A percentile compares a stretch with the other conserved stretches of the same genome.
Evolutionary conservation across 148 eudicot genomes (phyloP).

Genomic region (Amaranthus hypochondriacus): DNA sequence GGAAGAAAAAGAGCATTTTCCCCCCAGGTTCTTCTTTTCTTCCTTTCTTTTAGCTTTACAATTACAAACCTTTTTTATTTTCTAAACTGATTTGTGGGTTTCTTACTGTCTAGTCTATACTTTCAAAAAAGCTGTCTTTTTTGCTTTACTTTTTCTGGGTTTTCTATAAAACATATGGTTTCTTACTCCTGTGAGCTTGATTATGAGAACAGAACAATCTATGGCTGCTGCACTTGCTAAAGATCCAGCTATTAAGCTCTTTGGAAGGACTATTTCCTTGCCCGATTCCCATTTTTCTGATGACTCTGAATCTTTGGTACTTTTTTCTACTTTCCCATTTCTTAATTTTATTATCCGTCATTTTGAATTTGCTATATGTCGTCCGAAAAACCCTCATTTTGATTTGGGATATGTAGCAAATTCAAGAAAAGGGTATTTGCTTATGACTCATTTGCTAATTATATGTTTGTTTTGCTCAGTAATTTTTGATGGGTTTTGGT

Average conservation of each 20-base stretch:
- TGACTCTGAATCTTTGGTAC: conserved; percentile 9
- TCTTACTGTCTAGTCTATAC: conserved; percentile 7
- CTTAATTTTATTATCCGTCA: neutral
- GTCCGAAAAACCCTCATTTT: neutral
- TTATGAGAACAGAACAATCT: conserved; percentile 4
- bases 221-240: conserved; percentile 22
- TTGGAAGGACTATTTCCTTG: conserved; percentile 30
- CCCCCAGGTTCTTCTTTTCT: neutral
- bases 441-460: no score
- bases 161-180: conserved; percentile 9
- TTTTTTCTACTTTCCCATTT: neutral
- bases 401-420: no score
- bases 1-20: conserved; percentile 19
- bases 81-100: conserved; percentile 15
- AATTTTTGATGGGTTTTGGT: neutral
- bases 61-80: neutral
- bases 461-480: no score
- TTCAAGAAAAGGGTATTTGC: no score
- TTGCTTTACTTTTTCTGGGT: conserved; percentile 5
- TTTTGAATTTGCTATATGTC: neutral
- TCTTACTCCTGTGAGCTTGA: neutral
- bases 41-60: neutral
- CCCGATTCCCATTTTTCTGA: conserved; percentile 15
- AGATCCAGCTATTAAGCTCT: conserved; percentile 34
- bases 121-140: conserved; percentile 14